A percentile compares a stretch with the other conserved stretches of the same genome.
These are phyloP conservation scores for Saccharomyces kudriavzevii DNA, from an alignment of 805 yeast genomes.

Conservation along the genomic window DNA sequence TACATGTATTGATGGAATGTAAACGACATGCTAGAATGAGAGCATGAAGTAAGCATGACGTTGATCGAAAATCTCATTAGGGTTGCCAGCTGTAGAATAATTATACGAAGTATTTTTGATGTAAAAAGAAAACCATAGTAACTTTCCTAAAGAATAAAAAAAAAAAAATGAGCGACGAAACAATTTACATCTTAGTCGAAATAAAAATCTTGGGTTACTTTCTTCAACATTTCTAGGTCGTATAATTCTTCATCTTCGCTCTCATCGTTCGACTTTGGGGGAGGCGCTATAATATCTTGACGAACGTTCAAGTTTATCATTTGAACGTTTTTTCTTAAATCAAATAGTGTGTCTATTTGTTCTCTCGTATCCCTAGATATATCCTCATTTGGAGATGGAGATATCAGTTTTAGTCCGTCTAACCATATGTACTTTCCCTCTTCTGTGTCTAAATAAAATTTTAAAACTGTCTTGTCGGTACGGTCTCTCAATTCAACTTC, in stretches of 20 bases:
- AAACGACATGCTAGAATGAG: not conserved
- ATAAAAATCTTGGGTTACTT: constrained; percentile 19
- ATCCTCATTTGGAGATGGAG: constrained; percentile 23
- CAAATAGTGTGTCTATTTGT: constrained; percentile 39
- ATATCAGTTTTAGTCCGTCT: constrained; percentile 60
- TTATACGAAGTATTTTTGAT: no score
- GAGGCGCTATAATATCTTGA: not conserved
- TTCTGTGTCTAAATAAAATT: constrained; percentile 63
- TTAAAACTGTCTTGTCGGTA: constrained; percentile 37
- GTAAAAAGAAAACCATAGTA: no score
- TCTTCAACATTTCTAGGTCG: constrained; percentile 18
- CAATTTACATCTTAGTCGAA: constrained; percentile 14
- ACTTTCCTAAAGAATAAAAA: no score
- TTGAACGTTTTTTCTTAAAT: constrained; percentile 43
- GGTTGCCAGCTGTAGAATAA: not conserved
- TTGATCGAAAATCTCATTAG: not conserved
- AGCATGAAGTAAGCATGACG: not conserved
- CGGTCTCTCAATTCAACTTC: constrained; percentile 45
- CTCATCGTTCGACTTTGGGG: constrained; percentile 2
- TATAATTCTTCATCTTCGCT: constrained; percentile 21
- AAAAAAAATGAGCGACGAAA: not conserved
- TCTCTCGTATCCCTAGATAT: constrained; percentile 38
- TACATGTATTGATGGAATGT: not conserved
- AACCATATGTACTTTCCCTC: constrained; percentile 67
- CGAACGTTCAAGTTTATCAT: constrained; percentile 34